phyloP scores from a whole-genome alignment of 345 rosid species.

The Populus euphratica region DNA sequence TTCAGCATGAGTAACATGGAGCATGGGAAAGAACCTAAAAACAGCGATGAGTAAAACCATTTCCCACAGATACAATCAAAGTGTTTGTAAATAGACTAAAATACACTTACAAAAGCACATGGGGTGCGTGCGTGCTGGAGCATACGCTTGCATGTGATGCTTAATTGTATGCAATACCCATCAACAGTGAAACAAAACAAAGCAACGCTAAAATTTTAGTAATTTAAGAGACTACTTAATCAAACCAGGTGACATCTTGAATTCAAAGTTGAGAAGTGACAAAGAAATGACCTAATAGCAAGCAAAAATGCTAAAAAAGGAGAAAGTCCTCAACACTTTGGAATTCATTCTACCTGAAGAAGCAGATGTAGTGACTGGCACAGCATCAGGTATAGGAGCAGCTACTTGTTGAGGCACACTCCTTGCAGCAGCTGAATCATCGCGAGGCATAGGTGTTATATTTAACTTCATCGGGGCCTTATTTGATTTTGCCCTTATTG shows the following conservation, averaged over 20 bases:
- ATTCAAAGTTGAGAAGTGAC: background rate
- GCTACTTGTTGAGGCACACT: conserved; percentile 56
- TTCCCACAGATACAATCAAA: background rate
- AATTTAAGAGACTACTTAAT: background rate
- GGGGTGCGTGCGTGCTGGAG: background rate
- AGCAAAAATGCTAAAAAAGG: background rate
- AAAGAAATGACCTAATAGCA: background rate
- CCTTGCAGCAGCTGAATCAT: conserved; percentile 56
- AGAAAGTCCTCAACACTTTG: conserved; percentile 7
- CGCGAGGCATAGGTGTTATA: conserved; percentile 62
- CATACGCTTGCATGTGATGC: background rate
- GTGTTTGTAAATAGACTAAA: background rate
- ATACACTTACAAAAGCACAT: background rate
- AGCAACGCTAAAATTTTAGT: background rate
- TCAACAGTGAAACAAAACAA: background rate
- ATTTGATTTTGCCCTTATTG: conserved; percentile 75
- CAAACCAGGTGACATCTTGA: background rate
- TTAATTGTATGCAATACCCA: background rate
- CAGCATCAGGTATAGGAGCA: conserved; percentile 34
- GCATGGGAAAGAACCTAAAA: background rate
- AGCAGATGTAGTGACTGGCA: conserved; percentile 40
- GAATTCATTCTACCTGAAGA: conserved; percentile 48
- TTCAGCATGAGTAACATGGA: background rate
- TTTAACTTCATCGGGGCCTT: conserved; percentile 80
- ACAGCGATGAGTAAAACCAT: background rate